Evolutionary conservation across 1,139 yeast species (phyloP), one percentile per base, ranked within the genome.

Genomic region (Geotrichum klebahnii): DNA sequence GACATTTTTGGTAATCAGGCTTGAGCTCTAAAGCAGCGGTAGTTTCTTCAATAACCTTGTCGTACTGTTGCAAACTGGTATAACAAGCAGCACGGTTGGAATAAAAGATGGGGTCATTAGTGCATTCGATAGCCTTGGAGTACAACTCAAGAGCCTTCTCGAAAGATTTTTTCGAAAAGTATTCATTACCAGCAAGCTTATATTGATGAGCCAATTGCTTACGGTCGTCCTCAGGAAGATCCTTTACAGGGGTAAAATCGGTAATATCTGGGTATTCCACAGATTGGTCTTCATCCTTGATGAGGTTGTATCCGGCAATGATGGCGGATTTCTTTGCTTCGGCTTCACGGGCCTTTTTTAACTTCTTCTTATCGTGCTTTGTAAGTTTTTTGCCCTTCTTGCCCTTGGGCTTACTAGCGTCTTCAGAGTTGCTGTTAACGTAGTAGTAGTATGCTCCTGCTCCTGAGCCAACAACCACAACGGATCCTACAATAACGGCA

Each of bases 61-160:
- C 87, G 64, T 79, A 82, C 57, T 89, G 80, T 54, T 81, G 79
- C 59, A 86, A 74, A 17, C 95, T 87, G 51, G 89, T 85, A 70
- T 86, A 87, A 71, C 97, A 92, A 17, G 98, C 98, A 23, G 97
- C 89, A 70, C 96, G 80, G 74, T 90, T 90, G 55, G 97, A 88
- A 72, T 84, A 90, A 71, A 79, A 92, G 39, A 90, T 85, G 14
- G 97, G 90, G 67, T 92, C 97, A 64, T 82, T 81, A 55, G 63
- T 59, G 64, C 88, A 76, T 55, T 75, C 68, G 61, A 94, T 75
- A 12, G 98, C 97, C 54, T 79, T 80, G 41, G 86, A 68, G 72
- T 92, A 92, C 67, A 76, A 82, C 45, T 78, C 79, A 61, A 89
- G 80, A 38, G 97, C 97, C 34, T 77, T 75, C 50, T 79, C 75